Evolutionary conservation across 2,329 filamentous ascomycete genomes (phyloP), one percentile per base, ranked within the genome.

Genomic region (Aspergillus calidoustus): DNA sequence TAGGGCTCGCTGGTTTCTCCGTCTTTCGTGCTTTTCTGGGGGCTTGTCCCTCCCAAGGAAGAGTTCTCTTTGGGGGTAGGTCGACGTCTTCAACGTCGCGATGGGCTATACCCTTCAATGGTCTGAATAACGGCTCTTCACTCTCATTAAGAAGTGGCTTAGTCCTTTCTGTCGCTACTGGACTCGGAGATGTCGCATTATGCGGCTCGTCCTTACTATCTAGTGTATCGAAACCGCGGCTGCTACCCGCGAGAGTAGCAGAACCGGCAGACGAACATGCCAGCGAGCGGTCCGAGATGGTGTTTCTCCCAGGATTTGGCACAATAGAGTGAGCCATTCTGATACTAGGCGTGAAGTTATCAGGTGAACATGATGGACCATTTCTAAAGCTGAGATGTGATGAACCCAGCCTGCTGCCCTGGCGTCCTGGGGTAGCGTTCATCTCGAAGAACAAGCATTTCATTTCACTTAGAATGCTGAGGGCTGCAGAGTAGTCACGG

Each of bases 401-500:
- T 2, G 74, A 72, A 23, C 69, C 63, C 17, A 66, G 64, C 56
- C 66, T 66, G 54, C 63, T 63, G 30, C 61, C 56, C 23, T 65
- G 59, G 54, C 65, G 72, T 19, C 63, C 46, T 11, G 67, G 43
- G 30, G 71, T 66, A 46, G 69, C 65, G 19, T 69, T 74, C 15
- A 78, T 74, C 58, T 81, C 79, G 9, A 75, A 77, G 41, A 80
- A 74, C n/a, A 77, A 79, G 61, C 80, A 81, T 41, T 77, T 75
- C 44, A 77, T 75, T 47, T 76, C 72, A 30, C 74, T 74, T 2
- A 82, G 67, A n/a, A 80, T 72, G 6, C 77, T 71, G 47, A 82
- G 67, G 2, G 76, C 76, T 22, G 74, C 73, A 53, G 76, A 77
- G 62, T 77, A 82, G 59, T 82, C 78, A 23, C 69, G 68, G 46